Evolutionary conservation across 345 rosid genomes (phyloP).

Genomic region (Abelmoschus esculentus): DNA sequence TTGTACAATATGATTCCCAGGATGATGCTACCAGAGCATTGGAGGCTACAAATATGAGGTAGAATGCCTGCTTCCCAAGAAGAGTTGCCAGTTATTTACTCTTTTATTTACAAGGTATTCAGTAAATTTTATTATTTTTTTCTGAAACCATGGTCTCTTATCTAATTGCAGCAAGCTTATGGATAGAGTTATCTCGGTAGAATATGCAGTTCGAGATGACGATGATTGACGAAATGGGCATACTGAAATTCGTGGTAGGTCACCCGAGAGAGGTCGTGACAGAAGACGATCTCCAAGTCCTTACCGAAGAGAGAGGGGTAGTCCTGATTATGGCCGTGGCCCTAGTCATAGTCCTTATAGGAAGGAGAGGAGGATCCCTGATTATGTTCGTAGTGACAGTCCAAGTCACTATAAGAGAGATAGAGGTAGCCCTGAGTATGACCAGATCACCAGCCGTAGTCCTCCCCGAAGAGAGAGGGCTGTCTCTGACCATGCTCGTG

Average conservation of each 20-base stretch:
- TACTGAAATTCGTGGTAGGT: no score
- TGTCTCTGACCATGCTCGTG: constrained; percentile 41
- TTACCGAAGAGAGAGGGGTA: constrained; percentile 60
- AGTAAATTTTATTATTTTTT: neutral
- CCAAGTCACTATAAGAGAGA: no score
- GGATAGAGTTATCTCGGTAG: no score
- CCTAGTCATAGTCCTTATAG: constrained; percentile 49
- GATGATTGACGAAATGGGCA: no score
- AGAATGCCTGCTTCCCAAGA: neutral
- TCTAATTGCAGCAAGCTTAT: constrained; percentile 54
- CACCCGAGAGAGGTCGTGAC: no score
- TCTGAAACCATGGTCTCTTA: constrained; percentile 1
- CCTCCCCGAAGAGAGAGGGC: constrained; percentile 50
- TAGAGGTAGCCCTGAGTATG: no score
- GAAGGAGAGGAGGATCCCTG: constrained; percentile 57
- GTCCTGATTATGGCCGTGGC: constrained; percentile 76
- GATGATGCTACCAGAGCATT: constrained; percentile 88
- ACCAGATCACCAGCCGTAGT: constrained; percentile 42
- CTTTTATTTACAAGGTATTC: neutral
- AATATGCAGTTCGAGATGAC: no score
- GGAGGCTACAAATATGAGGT: constrained; percentile 81
- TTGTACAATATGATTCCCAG: constrained; percentile 78
- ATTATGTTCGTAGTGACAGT: no score
- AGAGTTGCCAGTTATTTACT: neutral
- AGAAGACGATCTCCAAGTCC: no score